Evolutionary conservation across 2,329 filamentous ascomycete species (phyloP).

Genomic region (Phoma herbarum): DNA sequence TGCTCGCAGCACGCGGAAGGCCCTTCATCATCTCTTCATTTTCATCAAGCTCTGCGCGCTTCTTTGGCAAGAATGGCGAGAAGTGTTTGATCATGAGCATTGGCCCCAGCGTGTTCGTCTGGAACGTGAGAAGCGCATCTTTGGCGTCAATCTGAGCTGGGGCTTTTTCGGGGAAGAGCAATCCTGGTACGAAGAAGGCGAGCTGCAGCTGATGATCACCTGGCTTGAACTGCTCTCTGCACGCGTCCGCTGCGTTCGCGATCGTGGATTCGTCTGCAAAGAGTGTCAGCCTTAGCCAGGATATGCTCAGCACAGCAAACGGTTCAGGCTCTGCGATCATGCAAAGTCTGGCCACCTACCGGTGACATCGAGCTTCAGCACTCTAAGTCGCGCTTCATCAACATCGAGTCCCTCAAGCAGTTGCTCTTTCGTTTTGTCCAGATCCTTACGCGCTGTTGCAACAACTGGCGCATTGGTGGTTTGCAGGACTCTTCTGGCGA

Average conservation of each 20-base stretch:
- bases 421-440: conserved; percentile 58
- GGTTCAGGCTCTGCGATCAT: not conserved
- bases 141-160: conserved; percentile 70
- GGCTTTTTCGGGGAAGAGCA: conserved; percentile 77
- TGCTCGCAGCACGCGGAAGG: conserved; percentile 65
- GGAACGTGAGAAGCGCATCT: conserved; percentile 72
- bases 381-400: conserved; percentile 58
- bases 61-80: conserved; percentile 71
- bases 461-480: conserved; percentile 67
- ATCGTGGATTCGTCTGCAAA: conserved; percentile 69
- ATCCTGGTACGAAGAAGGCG: conserved; percentile 73
- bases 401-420: conserved; percentile 62
- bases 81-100: conserved; percentile 82
- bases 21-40: conserved; percentile 32
- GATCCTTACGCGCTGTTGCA: conserved; percentile 66
- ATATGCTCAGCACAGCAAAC: not conserved
- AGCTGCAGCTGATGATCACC: conserved; percentile 68
- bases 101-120: conserved; percentile 76
- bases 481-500: conserved; percentile 66
- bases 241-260: conserved; percentile 62
- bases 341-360: conserved; percentile 51
- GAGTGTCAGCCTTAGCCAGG: conserved; percentile 4
- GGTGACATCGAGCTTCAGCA: conserved; percentile 66
- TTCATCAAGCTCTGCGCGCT: conserved; percentile 35
- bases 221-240: conserved; percentile 62